phyloP scores from a whole-genome alignment of 2,329 filamentous ascomycete genomes.

The Cryphonectria nitschkei region DNA sequence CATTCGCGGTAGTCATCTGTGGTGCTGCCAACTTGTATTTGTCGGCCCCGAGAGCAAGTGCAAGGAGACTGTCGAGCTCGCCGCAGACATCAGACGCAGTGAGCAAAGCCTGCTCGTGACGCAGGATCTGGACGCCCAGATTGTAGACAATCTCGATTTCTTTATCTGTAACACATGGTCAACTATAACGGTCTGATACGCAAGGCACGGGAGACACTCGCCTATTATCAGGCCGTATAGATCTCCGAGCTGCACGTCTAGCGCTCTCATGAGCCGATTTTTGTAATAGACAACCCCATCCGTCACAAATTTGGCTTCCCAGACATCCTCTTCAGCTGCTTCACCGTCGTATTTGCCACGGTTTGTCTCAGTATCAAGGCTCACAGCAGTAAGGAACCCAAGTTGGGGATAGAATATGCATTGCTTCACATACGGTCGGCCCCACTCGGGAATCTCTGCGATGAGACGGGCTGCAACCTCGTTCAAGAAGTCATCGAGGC shows the following conservation, averaged over 20 bases:
- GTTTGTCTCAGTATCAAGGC: slow-evolving; percentile 61
- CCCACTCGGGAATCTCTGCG: slow-evolving; percentile 63
- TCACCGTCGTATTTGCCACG: slow-evolving; percentile 67
- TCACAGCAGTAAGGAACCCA: slow-evolving; percentile 82
- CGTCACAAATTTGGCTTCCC: slow-evolving; percentile 79
- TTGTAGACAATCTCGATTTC: slow-evolving; percentile 88
- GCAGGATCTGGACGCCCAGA: slow-evolving; percentile 71
- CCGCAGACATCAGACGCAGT: slow-evolving; percentile 79
- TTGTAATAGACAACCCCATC: slow-evolving; percentile 82
- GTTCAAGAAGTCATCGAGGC: slow-evolving; percentile 74
- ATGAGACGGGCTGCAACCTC: slow-evolving; percentile 68
- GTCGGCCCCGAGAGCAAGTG: slow-evolving; percentile 76
- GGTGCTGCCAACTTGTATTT: slow-evolving; percentile 75
- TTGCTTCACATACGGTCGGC: slow-evolving; percentile 60
- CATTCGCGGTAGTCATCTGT: slow-evolving; percentile 68
- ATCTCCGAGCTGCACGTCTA: slow-evolving; percentile 84
- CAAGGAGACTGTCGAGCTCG: slow-evolving; percentile 83
- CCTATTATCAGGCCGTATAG: slow-evolving; percentile 83
- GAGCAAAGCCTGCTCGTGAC: slow-evolving; percentile 68
- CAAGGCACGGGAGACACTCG: slow-evolving; percentile 42
- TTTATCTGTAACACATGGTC: slow-evolving; percentile 57
- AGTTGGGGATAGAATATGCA: slow-evolving; percentile 92
- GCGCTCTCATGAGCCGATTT: slow-evolving; percentile 75
- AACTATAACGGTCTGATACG: background rate
- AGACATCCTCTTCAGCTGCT: slow-evolving; percentile 58